Evolutionary conservation across 345 rosid species (phyloP), one percentile per base, ranked within the genome.

Genomic region (Streptanthus diversifolius): DNA sequence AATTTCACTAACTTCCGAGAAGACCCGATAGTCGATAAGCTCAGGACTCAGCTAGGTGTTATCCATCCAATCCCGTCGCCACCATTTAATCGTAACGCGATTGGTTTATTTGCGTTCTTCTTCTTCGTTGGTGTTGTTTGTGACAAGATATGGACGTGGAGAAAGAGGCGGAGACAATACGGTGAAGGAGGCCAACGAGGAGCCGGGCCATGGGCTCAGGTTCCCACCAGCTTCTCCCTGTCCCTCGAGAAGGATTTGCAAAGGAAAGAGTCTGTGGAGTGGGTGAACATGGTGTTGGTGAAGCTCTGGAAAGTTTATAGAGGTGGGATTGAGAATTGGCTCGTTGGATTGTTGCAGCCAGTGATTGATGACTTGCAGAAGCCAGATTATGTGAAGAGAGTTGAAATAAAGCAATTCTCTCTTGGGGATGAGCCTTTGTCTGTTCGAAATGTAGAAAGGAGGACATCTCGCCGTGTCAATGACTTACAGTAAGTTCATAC

Each of bases 231-330:
- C 77, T 88, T 88, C 43, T 80, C 96, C 0, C 62, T 77, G 79
- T 85, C 93, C n/a, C 73, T 95, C 84, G 99, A 95, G 85, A 87
- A 89, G 77, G 99, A 95, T 63, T 83, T 95, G 91, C 92, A 83
- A 71, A 87, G 99, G 85, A 95, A 95, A 69, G 99, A 95, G 74
- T 95, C 98, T 0, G 99, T 95, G 52, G 99, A 95, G 78, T 95
- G 99, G 99, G 99, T 95, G 39, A 95, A 95, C 67, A 95, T 95
- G 98, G 99, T 95, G 62, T 35, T 95, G 90, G 97, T 90, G 40
- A 95, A 95, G 84, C 66, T 91, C 37, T 90, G 98, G 99, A 95
- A 91, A 82, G 99, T 95, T 18, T 90, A 95, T 61, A 88, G 98
- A 80, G 90, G 82, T 70, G 96, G 86, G 43, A 77, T 95, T 66